phyloP scores from a whole-genome alignment of 192 early-diverging fungal genomes.

The Oehlia diaphana region DNA sequence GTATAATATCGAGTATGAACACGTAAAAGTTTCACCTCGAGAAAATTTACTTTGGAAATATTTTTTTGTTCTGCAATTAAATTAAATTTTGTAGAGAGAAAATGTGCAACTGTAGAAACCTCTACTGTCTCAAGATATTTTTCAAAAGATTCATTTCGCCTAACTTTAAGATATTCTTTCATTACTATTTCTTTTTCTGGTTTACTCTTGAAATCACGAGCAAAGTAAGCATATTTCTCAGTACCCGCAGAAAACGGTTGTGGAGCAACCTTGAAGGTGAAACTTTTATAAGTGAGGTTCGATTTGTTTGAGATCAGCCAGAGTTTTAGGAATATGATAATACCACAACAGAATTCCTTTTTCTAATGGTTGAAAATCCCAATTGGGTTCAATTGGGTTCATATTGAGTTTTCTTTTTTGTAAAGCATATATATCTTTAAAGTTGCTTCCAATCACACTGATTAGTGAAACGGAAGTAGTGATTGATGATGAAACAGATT shows the following conservation, averaged over 20 bases:
- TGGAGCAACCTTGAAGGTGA: background rate
- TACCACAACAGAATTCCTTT: background rate
- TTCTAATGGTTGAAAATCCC: background rate
- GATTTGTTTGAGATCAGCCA: constrained; percentile 5
- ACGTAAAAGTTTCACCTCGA: too few species aligned
- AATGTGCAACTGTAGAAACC: too few species aligned
- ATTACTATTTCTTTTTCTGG: constrained; percentile 6
- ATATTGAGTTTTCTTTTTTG: background rate
- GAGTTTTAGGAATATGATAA: background rate
- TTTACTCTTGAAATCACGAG: background rate
- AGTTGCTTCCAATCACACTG: background rate
- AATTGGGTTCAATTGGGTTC: constrained; percentile 4
- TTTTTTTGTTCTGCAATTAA: too few species aligned
- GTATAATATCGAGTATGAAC: too few species aligned
- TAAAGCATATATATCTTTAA: background rate
- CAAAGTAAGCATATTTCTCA: constrained; percentile 28
- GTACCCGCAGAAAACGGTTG: constrained; percentile 7
- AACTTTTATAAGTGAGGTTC: background rate
- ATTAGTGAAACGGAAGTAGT: constrained; percentile 10
- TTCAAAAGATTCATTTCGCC: too few species aligned
- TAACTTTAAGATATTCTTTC: background rate
- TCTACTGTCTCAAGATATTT: too few species aligned
- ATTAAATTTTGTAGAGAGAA: too few species aligned
- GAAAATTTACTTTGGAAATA: too few species aligned
- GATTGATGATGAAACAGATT: constrained; percentile 1